Evolutionary conservation across 257 asterid genomes (phyloP).

Genomic region (Eustoma russellianum): DNA sequence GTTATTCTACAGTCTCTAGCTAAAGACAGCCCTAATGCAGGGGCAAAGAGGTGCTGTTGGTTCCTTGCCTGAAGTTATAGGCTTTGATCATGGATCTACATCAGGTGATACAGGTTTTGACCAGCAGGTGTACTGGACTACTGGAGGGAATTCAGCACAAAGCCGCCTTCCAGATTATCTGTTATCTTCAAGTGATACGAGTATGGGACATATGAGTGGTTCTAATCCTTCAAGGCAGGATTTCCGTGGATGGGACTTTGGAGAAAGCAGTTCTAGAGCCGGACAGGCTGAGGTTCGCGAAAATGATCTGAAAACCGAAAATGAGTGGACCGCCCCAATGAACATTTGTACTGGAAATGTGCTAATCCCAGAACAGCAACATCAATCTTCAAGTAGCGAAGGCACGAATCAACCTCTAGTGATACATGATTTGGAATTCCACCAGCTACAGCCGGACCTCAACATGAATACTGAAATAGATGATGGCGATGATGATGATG

Average conservation of each 20-base stretch:
- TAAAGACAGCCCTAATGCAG: conserved; percentile 55
- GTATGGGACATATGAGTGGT: conserved; percentile 26
- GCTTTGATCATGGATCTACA: conserved; percentile 56
- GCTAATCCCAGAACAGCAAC: conserved; percentile 19
- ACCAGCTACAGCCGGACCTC: conserved; percentile 32
- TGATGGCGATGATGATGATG: conserved; percentile 10
- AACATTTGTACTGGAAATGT: conserved; percentile 23
- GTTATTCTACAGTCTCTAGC: conserved; percentile 11
- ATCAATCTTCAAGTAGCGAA: conserved; percentile 29
- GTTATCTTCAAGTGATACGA: conserved; percentile 34
- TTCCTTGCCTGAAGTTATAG: conserved; percentile 56
- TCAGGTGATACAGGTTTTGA: conserved; percentile 52
- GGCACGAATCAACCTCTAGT: conserved; percentile 19
- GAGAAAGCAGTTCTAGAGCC: conserved; percentile 59
- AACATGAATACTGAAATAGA: conserved; percentile 30
- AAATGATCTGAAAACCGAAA: conserved; percentile 39
- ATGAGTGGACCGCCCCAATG: conserved; percentile 27
- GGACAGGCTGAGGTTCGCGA: conserved; percentile 28
- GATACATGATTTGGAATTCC: conserved; percentile 28
- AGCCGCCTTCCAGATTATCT: conserved; percentile 37
- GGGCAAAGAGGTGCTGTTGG: conserved; percentile 61
- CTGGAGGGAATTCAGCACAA: conserved; percentile 39
- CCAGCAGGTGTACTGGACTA: conserved; percentile 61
- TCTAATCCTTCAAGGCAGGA: conserved; percentile 30
- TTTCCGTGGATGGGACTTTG: conserved; percentile 47